Evolutionary conservation across 495 filamentous ascomycete genomes (phyloP), one percentile per base, ranked within the genome.

Genomic region (Penicillium salamii): DNA sequence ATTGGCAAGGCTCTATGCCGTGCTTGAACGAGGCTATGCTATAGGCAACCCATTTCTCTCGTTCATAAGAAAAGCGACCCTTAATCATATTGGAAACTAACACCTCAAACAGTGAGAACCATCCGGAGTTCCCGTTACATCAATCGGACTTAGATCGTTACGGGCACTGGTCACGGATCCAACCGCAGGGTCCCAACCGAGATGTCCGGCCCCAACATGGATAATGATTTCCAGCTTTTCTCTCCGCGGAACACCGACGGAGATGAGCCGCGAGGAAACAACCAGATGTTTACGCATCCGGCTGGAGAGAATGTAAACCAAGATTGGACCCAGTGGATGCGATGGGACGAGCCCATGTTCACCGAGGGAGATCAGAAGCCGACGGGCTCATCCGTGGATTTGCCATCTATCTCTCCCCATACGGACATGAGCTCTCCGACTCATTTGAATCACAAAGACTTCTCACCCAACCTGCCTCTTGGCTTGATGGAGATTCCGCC

Each of bases 261-360:
- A 35, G 62, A 63, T 35, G 55, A 63, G 11, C 49, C 63, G 3
- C 55, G 50, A 12, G 48, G 49, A 23, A 59, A 48, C 38, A 17
- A 54, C 18, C 42, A 49, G 4, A 52, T 48, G 29, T 26, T 52
- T 13, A 45, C 59, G 5, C 50, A 61, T 11, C 46, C 62, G 13
- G 33, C 46, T 6, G 35, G 52, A n/a, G 69, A 71, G 12, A 64
- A 66, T 29, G 21, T 50, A n/a, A 59, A 47, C 21, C 71, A 69
- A 49, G 73, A 77, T 43, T 77, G 73, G 73, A 72, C 71, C 1
- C 70, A 77, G 50, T 77, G 73, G 73, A 77, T 77, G 73, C 63
- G 72, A 61, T 77, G 73, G 73, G 73, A 77, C 52, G 69, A 77
- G 31, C 67, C 68, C 20, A 53, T 57, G 23, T 66, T 67, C 23